Percentiles rank a stretch among this genome's conserved stretches.
These are phyloP conservation scores for Podochytrium sp. DNA, from an alignment of 192 early-diverging fungal species.

Conservation along the genomic window DNA sequence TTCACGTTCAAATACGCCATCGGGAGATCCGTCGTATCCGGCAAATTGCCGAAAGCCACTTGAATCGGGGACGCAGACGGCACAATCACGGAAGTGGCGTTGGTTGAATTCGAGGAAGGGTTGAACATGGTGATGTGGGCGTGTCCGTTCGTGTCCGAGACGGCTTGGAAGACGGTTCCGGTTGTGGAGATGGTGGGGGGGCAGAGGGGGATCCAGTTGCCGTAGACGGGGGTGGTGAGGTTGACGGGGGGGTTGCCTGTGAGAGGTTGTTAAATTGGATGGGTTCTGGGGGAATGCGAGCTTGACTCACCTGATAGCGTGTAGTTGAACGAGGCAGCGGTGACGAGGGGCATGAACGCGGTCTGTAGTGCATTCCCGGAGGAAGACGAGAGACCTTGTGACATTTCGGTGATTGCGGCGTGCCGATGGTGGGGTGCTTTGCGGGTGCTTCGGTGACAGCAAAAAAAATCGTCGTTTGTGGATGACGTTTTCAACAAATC, in stretches of 20 bases:
- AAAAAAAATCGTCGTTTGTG: too few relatives aligned
- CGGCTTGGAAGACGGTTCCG: conserved; percentile 13
- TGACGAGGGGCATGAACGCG: too few relatives aligned
- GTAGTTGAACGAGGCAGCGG: too few relatives aligned
- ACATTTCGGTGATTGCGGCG: too few relatives aligned
- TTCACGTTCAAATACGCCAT: not conserved
- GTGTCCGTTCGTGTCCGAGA: not conserved
- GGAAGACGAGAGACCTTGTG: too few relatives aligned
- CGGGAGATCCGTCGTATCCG: not conserved
- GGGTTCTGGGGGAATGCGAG: too few relatives aligned
- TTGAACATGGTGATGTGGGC: not conserved
- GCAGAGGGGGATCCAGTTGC: conserved; percentile 13
- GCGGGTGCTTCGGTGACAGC: too few relatives aligned
- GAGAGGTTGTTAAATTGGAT: too few relatives aligned
- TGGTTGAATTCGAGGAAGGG: not conserved
- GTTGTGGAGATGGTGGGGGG: not conserved
- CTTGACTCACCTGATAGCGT: too few relatives aligned
- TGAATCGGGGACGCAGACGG: not conserved
- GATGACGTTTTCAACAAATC: too few relatives aligned
- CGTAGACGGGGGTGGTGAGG: not conserved
- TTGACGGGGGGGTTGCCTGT: not conserved
- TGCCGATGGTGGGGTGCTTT: too few relatives aligned
- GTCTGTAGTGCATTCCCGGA: too few relatives aligned
- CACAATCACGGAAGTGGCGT: not conserved
- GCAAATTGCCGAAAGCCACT: not conserved